Evolutionary conservation across 1,284 basidiomycete genomes (phyloP).

Genomic region (Heterobasidion irregulare): DNA sequence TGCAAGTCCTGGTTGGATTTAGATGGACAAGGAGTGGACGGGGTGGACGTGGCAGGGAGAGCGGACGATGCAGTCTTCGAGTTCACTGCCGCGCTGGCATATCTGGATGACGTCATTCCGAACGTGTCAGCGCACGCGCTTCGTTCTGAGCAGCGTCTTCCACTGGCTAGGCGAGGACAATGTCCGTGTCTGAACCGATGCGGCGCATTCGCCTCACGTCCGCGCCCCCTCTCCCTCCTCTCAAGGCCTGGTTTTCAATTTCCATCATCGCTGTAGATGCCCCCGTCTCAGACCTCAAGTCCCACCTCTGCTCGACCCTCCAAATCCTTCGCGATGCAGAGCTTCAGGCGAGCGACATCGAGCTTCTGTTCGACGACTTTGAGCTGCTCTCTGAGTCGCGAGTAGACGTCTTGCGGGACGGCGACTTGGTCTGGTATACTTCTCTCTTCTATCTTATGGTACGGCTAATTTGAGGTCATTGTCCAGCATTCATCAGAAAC

Average conservation of each 20-base stretch:
- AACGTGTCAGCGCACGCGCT: too few relatives aligned
- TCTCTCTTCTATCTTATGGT: not conserved
- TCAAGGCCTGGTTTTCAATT: constrained; percentile 32
- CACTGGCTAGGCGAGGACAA: constrained; percentile 26
- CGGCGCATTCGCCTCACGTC: constrained; percentile 25
- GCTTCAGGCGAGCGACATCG: constrained; percentile 15
- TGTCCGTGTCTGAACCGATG: too few relatives aligned
- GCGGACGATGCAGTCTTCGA: not conserved
- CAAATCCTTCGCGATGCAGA: constrained; percentile 13
- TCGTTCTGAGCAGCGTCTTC: not conserved
- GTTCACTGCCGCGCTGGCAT: too few relatives aligned
- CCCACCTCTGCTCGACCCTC: constrained; percentile 18
- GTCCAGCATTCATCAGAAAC: not conserved
- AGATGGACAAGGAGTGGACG: constrained; percentile 3
- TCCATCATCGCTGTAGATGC: constrained; percentile 17
- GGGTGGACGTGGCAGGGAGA: not conserved
- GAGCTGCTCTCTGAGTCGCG: constrained; percentile 31
- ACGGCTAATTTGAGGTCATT: not conserved
- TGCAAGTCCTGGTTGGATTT: not conserved
- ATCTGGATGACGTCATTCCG: too few relatives aligned
- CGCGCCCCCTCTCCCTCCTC: constrained; percentile 25
- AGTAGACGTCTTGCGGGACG: constrained; percentile 33
- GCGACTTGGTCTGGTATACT: constrained; percentile 32
- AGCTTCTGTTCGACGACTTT: constrained; percentile 34
- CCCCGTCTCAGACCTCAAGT: constrained; percentile 19